phyloP scores from a whole-genome alignment of 345 rosid genomes.

The Anastatica hierochuntica region DNA sequence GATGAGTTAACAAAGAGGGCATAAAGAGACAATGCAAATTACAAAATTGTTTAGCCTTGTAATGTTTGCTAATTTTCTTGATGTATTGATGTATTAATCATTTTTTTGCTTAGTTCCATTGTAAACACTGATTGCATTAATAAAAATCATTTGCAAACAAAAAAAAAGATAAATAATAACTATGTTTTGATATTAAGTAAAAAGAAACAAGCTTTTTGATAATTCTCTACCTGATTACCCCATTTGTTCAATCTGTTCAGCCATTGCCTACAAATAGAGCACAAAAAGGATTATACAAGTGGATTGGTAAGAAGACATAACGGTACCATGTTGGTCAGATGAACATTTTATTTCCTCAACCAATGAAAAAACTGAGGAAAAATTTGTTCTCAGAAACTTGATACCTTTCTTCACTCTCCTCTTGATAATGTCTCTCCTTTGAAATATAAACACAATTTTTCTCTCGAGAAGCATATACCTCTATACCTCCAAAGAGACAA shows the following conservation, averaged over 20 bases:
- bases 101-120: no score
- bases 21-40: no score
- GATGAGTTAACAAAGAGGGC: no score
- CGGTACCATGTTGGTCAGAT: no score
- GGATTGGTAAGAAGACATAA: background rate
- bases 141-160: no score
- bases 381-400: no score
- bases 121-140: no score
- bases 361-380: no score
- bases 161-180: no score
- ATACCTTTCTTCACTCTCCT: conserved; percentile 93
- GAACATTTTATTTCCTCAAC: background rate
- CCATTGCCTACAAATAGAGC: conserved; percentile 55
- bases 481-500: conserved; percentile 38
- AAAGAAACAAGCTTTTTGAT: conserved; percentile 60
- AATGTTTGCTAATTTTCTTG: no score
- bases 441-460: conserved; percentile 95
- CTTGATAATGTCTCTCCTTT: conserved; percentile 87
- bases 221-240: conserved; percentile 51
- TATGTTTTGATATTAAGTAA: background rate
- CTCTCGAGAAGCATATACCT: conserved; percentile 98
- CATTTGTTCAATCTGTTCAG: conserved; percentile 89
- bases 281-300: background rate
- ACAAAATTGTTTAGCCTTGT: no score
- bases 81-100: no score